Conservation (phyloP, 192 early-diverging fungal genomes). For the Geosiphon pyriformis region DNA sequence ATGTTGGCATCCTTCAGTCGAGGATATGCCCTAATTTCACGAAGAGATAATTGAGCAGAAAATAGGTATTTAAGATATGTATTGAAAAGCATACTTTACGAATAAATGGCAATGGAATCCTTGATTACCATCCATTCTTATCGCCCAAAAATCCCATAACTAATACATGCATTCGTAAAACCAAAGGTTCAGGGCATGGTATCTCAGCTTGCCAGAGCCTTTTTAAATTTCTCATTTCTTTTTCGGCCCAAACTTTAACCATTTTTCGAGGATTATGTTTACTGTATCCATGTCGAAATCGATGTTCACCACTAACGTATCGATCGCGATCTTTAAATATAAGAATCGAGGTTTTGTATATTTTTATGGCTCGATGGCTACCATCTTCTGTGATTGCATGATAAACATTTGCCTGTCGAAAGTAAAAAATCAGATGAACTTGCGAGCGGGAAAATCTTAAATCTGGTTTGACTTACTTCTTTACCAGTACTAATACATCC, state of each 20-base stretch:
- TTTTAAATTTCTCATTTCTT: slow-evolving; percentile 98
- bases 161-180: slow-evolving; percentile 88
- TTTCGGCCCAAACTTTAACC: slow-evolving; percentile 98
- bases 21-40: slow-evolving; percentile 67
- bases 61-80: too few species aligned
- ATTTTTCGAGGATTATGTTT: slow-evolving; percentile 96
- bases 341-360: slow-evolving; percentile 98
- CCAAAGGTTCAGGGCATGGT: slow-evolving; percentile 82
- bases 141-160: slow-evolving; percentile 94
- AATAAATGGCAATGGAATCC: neutral
- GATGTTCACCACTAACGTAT: slow-evolving; percentile 92
- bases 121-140: slow-evolving; percentile 70
- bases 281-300: slow-evolving; percentile 92
- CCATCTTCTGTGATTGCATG: slow-evolving; percentile 84
- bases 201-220: slow-evolving; percentile 80
- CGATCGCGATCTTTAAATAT: slow-evolving; percentile 97
- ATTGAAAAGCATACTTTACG: neutral
- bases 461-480: slow-evolving; percentile 60
- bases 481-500: slow-evolving; percentile 98
- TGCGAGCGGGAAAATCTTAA: too few species aligned
- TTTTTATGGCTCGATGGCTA: slow-evolving; percentile 86
- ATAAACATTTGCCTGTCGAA: slow-evolving; percentile 87
- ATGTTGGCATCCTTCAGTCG: slow-evolving; percentile 91
- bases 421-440: too few species aligned
- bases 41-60: neutral